These are phyloP conservation scores for Suillus cothurnatus DNA, from an alignment of 768 basidiomycete genomes.

Conservation along the genomic window DNA sequence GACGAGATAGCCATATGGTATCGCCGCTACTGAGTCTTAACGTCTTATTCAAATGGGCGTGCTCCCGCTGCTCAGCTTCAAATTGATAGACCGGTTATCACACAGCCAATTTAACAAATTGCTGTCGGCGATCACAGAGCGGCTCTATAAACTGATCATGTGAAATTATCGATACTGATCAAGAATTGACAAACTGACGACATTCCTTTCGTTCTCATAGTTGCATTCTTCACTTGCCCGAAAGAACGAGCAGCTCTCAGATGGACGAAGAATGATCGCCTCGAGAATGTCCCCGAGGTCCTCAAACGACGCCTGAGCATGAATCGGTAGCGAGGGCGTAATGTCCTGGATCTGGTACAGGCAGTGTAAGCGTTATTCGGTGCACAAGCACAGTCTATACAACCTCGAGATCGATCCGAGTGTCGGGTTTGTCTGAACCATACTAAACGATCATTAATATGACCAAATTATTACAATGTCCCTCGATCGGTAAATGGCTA, in stretches of 20 bases:
- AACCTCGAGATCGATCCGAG: constrained; percentile 86
- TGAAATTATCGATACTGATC: neutral
- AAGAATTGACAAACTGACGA: constrained; percentile 25
- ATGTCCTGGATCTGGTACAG: constrained; percentile 37
- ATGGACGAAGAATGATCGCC: constrained; percentile 34
- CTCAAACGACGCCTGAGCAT: constrained; percentile 24
- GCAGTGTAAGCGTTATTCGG: constrained; percentile 14
- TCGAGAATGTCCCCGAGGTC: constrained; percentile 34
- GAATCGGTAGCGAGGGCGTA: constrained; percentile 32
- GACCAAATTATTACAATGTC: constrained; percentile 21
- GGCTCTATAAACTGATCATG: constrained; percentile 42
- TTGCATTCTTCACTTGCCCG: constrained; percentile 25
- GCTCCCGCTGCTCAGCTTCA: constrained; percentile 26
- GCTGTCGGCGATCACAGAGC: constrained; percentile 47
- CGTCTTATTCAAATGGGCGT: constrained; percentile 38
- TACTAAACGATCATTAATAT: constrained; percentile 52
- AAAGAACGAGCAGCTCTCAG: constrained; percentile 28
- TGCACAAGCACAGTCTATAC: constrained; percentile 16
- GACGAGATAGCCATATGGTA: constrained; percentile 59
- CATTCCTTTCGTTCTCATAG: constrained; percentile 22
- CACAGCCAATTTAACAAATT: constrained; percentile 52
- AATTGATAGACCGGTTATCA: constrained; percentile 32
- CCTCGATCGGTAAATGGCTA: constrained; percentile 14
- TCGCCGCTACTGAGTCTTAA: constrained; percentile 52
- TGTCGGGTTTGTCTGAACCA: constrained; percentile 95